These are phyloP conservation scores for Cutaneotrichosporon cavernicola DNA, from an alignment of 1,284 basidiomycete genomes.

Conservation along the genomic window DNA sequence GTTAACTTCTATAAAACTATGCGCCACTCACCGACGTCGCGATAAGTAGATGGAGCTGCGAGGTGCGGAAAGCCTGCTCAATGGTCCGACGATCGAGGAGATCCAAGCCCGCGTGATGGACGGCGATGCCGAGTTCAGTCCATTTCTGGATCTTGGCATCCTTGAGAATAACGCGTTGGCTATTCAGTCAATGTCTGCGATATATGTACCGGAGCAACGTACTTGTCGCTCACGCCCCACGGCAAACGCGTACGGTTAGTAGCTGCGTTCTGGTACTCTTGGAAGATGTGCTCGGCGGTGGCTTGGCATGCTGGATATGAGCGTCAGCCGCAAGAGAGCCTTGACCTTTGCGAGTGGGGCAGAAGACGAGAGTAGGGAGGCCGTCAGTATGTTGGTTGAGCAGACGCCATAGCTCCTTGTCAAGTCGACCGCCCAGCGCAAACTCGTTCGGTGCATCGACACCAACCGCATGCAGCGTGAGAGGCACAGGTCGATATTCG, in stretches of 20 bases:
- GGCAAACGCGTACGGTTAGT: conserved; percentile 60
- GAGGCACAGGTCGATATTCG: conserved; percentile 79
- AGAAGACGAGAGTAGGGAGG: conserved; percentile 82
- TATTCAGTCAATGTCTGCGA: conserved; percentile 7
- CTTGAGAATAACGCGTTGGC: conserved; percentile 21
- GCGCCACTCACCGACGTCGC: conserved; percentile 48
- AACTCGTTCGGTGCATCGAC: conserved; percentile 71
- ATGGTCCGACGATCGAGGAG: conserved; percentile 53
- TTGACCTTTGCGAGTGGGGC: conserved; percentile 76
- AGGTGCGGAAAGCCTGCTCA: conserved; percentile 54
- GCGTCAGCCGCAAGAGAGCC: conserved; percentile 4
- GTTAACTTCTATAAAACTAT: not conserved
- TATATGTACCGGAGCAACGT: conserved; percentile 13
- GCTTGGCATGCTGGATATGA: conserved; percentile 34
- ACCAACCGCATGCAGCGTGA: conserved; percentile 65
- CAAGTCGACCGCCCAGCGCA: conserved; percentile 69
- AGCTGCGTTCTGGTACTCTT: conserved; percentile 65
- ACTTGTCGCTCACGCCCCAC: conserved; percentile 64
- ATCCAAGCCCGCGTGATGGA: conserved; percentile 59
- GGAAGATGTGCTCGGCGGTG: conserved; percentile 71
- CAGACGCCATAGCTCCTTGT: conserved; percentile 69
- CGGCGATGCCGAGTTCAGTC: conserved; percentile 53
- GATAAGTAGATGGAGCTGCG: conserved; percentile 50
- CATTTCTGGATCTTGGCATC: conserved; percentile 39
- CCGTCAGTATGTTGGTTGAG: conserved; percentile 68